Evolutionary conservation across 371 early-diverging fungal genomes (phyloP).

Genomic region (Rhizomucor pusillus): DNA sequence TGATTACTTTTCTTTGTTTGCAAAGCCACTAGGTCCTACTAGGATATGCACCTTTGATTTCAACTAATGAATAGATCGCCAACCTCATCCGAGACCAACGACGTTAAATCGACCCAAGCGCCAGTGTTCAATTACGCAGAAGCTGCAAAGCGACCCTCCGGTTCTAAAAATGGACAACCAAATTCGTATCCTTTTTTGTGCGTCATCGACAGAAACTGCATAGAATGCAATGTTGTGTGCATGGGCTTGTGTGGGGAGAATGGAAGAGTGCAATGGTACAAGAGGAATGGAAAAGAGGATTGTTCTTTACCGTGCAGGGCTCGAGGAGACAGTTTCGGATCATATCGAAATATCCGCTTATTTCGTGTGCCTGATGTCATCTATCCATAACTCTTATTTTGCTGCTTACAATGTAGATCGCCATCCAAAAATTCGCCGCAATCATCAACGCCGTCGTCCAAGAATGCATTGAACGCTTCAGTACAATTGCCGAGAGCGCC

Average conservation of each 20-base stretch:
- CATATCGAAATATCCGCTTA: constrained; percentile 1
- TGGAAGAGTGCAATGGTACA: too few relatives aligned
- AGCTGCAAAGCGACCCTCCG: constrained; percentile 40
- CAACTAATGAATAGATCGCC: constrained; percentile 47
- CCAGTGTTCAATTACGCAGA: constrained; percentile 47
- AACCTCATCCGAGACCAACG: constrained; percentile 29
- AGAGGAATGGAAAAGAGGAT: too few relatives aligned
- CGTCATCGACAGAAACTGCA: constrained; percentile 1
- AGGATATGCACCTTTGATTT: constrained; percentile 41
- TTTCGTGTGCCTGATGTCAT: constrained; percentile 2
- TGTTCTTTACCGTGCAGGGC: background rate
- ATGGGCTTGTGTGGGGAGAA: too few relatives aligned
- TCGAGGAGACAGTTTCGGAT: background rate
- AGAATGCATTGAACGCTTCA: constrained; percentile 24
- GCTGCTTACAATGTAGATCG: constrained; percentile 6
- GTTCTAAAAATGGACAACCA: constrained; percentile 21
- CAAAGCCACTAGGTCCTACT: constrained; percentile 26
- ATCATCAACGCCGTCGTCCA: constrained; percentile 10
- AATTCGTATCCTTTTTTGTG: constrained; percentile 5
- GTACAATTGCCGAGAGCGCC: constrained; percentile 47
- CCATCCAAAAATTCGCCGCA: constrained; percentile 6
- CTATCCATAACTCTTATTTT: constrained; percentile 10
- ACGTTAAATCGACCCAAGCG: constrained; percentile 31
- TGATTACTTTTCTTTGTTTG: background rate
- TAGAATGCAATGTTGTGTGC: too few relatives aligned